Percentiles rank a stretch among this genome's conserved stretches.
Evolutionary conservation across 2,329 filamentous ascomycete species (phyloP).

Genomic region (Fusarium equiseti): DNA sequence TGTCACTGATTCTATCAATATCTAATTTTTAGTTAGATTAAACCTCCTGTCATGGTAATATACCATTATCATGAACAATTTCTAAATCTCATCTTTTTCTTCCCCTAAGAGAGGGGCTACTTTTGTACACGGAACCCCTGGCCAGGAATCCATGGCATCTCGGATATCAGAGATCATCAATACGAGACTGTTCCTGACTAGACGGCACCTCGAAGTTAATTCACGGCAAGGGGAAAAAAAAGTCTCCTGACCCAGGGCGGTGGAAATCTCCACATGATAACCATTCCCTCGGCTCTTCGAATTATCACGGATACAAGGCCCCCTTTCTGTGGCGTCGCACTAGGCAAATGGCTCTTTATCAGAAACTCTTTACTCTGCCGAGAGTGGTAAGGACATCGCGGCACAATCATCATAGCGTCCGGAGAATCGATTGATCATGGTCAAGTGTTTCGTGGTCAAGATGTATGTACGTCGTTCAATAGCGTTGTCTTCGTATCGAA

Average conservation of each 20-base stretch:
- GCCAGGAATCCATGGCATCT: slow-evolving; percentile 21
- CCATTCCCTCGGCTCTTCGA: slow-evolving; percentile 1
- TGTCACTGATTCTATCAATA: neutral
- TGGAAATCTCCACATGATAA: slow-evolving; percentile 11
- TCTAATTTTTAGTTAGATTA: neutral
- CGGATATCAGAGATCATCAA: slow-evolving; percentile 20
- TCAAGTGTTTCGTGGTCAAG: neutral
- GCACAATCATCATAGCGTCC: neutral
- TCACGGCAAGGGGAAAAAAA: neutral
- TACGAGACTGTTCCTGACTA: slow-evolving; percentile 37
- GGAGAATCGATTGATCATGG: neutral
- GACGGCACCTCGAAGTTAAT: slow-evolving; percentile 7
- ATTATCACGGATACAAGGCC: neutral
- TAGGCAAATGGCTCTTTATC: slow-evolving; percentile 7
- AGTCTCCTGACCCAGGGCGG: slow-evolving; percentile 1
- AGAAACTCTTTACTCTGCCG: neutral
- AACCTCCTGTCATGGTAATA: neutral
- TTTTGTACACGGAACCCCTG: slow-evolving; percentile 13
- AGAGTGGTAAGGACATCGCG: slow-evolving; percentile 5
- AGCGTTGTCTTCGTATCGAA: slow-evolving; percentile 22
- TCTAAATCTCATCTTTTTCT: neutral
- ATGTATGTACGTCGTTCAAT: neutral
- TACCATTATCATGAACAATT: neutral
- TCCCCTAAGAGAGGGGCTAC: neutral
- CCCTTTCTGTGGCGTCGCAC: slow-evolving; percentile 18